Conservation (phyloP, 352 stramenopile species). For the Phytophthora sp. region DNA sequence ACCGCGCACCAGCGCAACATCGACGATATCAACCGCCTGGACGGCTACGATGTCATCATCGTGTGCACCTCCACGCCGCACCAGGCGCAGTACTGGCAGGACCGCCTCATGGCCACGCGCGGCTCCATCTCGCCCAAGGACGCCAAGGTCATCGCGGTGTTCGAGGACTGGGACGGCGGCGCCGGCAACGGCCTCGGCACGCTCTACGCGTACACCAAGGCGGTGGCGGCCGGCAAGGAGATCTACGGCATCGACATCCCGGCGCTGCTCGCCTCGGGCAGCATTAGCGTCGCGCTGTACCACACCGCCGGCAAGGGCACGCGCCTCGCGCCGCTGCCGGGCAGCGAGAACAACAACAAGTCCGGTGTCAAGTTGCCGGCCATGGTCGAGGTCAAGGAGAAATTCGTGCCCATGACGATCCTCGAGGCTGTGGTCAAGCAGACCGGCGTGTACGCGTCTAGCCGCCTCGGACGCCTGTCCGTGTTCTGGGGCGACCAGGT, state of each 20-base stretch:
- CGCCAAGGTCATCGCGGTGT: slow-evolving; percentile 95
- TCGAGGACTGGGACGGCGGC: slow-evolving; percentile 96
- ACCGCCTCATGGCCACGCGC: slow-evolving; percentile 90
- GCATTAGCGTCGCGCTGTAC: slow-evolving; percentile 95
- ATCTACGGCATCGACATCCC: slow-evolving; percentile 90
- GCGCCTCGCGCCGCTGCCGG: slow-evolving; percentile 95
- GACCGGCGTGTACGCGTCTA: slow-evolving; percentile 97
- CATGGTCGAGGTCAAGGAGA: slow-evolving; percentile 88
- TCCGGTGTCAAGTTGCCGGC: slow-evolving; percentile 98
- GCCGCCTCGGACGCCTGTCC: slow-evolving; percentile 92
- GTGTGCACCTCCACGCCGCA: slow-evolving; percentile 97
- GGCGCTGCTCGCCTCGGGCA: slow-evolving; percentile 64
- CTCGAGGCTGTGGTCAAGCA: slow-evolving; percentile 98
- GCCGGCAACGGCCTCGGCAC: slow-evolving; percentile 97
- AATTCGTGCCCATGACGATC: slow-evolving; percentile 95
- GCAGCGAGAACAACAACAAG: slow-evolving; percentile 99
- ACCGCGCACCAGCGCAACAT: slow-evolving; percentile 80
- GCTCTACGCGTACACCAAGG: slow-evolving; percentile 97
- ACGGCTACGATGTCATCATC: slow-evolving; percentile 96
- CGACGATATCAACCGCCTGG: slow-evolving; percentile 84
- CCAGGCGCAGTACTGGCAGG: slow-evolving; percentile 97
- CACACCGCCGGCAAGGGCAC: slow-evolving; percentile 99
- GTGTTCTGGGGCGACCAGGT: slow-evolving; percentile 99
- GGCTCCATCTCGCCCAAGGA: slow-evolving; percentile 80
- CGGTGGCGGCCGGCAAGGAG: slow-evolving; percentile 82